phyloP scores from a whole-genome alignment of 306 rosid species.

The Prunus kanzakura region DNA sequence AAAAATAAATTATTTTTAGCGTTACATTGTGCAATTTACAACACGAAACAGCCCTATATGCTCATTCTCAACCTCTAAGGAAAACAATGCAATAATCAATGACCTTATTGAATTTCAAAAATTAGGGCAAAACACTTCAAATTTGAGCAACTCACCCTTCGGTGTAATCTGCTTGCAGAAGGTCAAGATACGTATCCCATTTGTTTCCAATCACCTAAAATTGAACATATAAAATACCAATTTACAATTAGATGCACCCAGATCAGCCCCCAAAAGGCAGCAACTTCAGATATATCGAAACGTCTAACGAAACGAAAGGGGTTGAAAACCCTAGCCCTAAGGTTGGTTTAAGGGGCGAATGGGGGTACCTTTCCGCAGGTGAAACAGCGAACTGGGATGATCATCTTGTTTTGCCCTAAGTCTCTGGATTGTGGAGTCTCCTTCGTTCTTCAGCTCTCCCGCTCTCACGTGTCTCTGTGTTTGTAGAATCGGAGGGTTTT shows the following conservation, averaged over 20 bases:
- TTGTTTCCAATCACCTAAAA: slow-evolving; percentile 89
- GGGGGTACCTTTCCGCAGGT: slow-evolving; percentile 75
- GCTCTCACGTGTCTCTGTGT: not conserved
- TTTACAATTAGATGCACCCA: not conserved
- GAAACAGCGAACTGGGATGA: slow-evolving; percentile 84
- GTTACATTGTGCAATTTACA: not conserved
- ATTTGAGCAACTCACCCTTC: slow-evolving; percentile 60
- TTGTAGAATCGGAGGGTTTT: not conserved
- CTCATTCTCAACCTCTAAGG: not conserved
- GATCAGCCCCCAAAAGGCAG: not conserved
- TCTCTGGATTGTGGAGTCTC: not conserved
- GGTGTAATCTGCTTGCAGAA: slow-evolving; percentile 78
- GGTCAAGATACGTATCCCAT: slow-evolving; percentile 89
- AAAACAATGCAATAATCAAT: not conserved
- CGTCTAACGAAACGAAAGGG: not conserved
- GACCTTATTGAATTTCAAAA: not conserved
- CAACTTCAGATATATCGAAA: not conserved
- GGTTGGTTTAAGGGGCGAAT: not conserved
- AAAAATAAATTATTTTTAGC: not conserved
- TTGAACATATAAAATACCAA: not conserved
- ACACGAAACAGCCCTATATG: not conserved
- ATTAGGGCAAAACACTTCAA: not conserved
- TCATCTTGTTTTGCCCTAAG: slow-evolving; percentile 40
- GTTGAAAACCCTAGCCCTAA: not conserved
- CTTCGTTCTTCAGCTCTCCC: not conserved